phyloP scores from a whole-genome alignment of 1,139 yeast genomes.

The Hanseniaspora uvarum region DNA sequence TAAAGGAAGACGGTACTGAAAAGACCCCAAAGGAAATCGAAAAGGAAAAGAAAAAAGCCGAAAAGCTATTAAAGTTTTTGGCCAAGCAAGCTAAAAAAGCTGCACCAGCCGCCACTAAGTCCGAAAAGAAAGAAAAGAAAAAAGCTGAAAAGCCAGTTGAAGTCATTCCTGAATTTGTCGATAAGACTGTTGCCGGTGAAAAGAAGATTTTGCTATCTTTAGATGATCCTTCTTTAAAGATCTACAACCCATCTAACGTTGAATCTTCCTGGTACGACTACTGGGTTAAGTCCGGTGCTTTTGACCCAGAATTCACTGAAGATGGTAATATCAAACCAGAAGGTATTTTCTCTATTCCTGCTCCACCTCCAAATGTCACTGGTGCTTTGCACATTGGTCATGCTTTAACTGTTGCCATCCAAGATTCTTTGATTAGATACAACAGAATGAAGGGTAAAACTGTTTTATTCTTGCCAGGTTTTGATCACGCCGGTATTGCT shows the following conservation, averaged over 20 bases:
- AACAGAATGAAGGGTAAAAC: conserved; percentile 97
- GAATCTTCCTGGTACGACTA: conserved; percentile 97
- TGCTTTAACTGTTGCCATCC: conserved; percentile 89
- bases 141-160: conserved; percentile 61
- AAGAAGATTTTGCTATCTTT: conserved; percentile 75
- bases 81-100: conserved; percentile 85
- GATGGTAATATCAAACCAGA: conserved; percentile 70
- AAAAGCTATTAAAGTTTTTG: conserved; percentile 84
- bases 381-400: conserved; percentile 99
- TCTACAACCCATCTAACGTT: conserved; percentile 83
- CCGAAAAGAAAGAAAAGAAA: conserved; percentile 50
- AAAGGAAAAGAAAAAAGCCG: conserved; percentile 93
- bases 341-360: conserved; percentile 83
- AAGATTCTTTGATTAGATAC: conserved; percentile 84
- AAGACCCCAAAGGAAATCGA: conserved; percentile 73
- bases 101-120: conserved; percentile 33
- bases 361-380: conserved; percentile 98
- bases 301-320: conserved; percentile 72
- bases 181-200: conserved; percentile 75
- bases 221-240: conserved; percentile 88
- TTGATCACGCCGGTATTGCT: conserved; percentile 98
- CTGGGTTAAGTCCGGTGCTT: conserved; percentile 87
- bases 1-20: conserved; percentile 32
- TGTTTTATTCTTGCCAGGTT: conserved; percentile 86
- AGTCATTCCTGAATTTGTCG: conserved; percentile 71